Conservation (phyloP, 768 basidiomycete genomes). For the Stropharia rugosoannulata region DNA sequence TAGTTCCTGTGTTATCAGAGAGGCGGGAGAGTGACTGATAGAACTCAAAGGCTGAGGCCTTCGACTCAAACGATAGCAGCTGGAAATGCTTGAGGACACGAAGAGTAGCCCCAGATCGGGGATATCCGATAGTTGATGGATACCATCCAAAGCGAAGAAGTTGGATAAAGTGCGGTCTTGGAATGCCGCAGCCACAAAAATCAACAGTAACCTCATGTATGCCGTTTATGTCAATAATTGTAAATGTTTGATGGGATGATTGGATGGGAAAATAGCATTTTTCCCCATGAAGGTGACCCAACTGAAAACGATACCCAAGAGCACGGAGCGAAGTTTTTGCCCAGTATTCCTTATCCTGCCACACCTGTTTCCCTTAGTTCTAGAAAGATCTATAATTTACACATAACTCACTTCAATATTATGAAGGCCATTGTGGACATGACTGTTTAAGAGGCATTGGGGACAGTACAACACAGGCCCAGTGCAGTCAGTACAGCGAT, state of each 20-base stretch:
- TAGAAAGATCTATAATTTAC: not conserved
- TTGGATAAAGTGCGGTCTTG: slow-evolving; percentile 1
- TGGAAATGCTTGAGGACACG: not conserved
- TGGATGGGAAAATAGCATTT: not conserved
- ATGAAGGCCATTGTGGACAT: not conserved
- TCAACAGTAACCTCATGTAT: not conserved
- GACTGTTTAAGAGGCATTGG: not conserved
- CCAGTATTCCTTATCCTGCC: not conserved
- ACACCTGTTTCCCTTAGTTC: not conserved
- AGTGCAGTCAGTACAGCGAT: not conserved
- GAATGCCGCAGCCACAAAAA: slow-evolving; percentile 1
- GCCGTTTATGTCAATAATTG: slow-evolving; percentile 1
- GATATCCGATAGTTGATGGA: slow-evolving; percentile 2
- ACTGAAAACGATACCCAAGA: not conserved
- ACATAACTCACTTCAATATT: not conserved
- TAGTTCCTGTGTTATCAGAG: not conserved
- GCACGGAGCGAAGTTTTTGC: not conserved
- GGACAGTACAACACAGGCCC: not conserved
- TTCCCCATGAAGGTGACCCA: not conserved
- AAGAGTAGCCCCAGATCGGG: slow-evolving; percentile 1
- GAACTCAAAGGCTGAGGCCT: not conserved
- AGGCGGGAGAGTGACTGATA: not conserved
- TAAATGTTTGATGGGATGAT: not conserved
- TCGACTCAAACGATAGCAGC: not conserved
- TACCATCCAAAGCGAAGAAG: slow-evolving; percentile 7